Evolutionary conservation across 1,284 basidiomycete species (phyloP), one percentile per base, ranked within the genome.

Genomic region (Dichomitus squalens): DNA sequence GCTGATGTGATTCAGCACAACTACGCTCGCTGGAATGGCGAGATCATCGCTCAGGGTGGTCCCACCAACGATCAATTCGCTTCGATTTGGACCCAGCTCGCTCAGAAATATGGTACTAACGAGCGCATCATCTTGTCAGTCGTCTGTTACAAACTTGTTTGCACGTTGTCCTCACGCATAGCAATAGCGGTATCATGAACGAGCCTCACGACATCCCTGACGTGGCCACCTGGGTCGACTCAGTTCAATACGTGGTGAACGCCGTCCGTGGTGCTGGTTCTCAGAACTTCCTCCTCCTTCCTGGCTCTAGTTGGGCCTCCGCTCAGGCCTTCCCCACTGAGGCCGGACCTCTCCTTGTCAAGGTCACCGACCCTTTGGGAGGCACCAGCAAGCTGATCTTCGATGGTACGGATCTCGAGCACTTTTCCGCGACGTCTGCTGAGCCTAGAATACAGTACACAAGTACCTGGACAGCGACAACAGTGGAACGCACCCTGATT

Each of bases 391-490:
- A 80, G 68, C 75, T 87, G 33, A 70, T 87, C 64, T 81, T 87
- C 58, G 85, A 87, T 63, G 79, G 78, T 77, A 51, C 54, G 66
- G 44, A 27, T 35, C 31, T 36, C 14, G 21, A 14, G 20, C 38
- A 25, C 11, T 1, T 33, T 29, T 23, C 16, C 27, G 2, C 29
- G 7, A 18, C 21, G 6, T 59, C 71, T 51, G 64, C 69, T 52
- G 16, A 52, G n/a, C 3, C n/a, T 7, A 11, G 20, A 16, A 9
- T 16, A 5, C n/a, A 76, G 82, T 84, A 4, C 83, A 85, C 76
- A 80, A 84, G 70, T 86, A 86, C 70, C 79, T 84, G 59, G 84
- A 86, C 68, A 74, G 73, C 52, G 83, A 85, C 68, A 82, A 83
- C 68, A 80, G 77, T 39, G 84, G 85, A 48, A 84, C 81, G 4